Evolutionary conservation across 2,329 filamentous ascomycete species (phyloP).

Genomic region (Exophiala sp.): DNA sequence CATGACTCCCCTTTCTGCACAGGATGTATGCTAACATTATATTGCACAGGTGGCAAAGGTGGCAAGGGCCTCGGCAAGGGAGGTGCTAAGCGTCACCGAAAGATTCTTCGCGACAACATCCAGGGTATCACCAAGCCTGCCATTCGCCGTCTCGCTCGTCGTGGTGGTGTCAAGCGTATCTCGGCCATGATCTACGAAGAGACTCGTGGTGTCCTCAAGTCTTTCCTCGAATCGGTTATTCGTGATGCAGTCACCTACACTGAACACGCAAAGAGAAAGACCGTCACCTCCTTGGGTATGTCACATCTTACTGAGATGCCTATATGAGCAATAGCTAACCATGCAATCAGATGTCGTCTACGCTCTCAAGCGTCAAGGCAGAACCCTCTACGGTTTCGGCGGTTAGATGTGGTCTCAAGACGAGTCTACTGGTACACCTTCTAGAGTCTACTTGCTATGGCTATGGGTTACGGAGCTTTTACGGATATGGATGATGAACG

Average conservation of each 20-base stretch:
- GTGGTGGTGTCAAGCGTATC: slow-evolving; percentile 99
- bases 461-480: slow-evolving; percentile 22
- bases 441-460: slow-evolving; percentile 10
- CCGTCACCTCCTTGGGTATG: slow-evolving; percentile 56
- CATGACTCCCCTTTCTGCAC: not conserved
- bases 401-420: slow-evolving; percentile 49
- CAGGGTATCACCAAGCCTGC: slow-evolving; percentile 52
- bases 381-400: slow-evolving; percentile 73
- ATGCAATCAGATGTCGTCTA: slow-evolving; percentile 53
- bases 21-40: slow-evolving; percentile 9
- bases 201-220: slow-evolving; percentile 70
- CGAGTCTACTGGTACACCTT: slow-evolving; percentile 3
- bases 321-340: not conserved
- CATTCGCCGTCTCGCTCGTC: slow-evolving; percentile 50
- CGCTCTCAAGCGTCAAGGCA: slow-evolving; percentile 62
- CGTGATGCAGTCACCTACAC: slow-evolving; percentile 73
- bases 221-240: slow-evolving; percentile 68
- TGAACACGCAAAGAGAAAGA: slow-evolving; percentile 76
- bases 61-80: slow-evolving; percentile 52
- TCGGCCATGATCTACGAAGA: slow-evolving; percentile 83
- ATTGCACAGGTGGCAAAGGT: slow-evolving; percentile 47
- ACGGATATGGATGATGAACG: slow-evolving; percentile 17
- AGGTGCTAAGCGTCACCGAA: slow-evolving; percentile 50
- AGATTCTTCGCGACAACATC: slow-evolving; percentile 53
- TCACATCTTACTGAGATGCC: not conserved